phyloP scores from a whole-genome alignment of 441 rosid species.

The Aleurites moluccanus region DNA sequence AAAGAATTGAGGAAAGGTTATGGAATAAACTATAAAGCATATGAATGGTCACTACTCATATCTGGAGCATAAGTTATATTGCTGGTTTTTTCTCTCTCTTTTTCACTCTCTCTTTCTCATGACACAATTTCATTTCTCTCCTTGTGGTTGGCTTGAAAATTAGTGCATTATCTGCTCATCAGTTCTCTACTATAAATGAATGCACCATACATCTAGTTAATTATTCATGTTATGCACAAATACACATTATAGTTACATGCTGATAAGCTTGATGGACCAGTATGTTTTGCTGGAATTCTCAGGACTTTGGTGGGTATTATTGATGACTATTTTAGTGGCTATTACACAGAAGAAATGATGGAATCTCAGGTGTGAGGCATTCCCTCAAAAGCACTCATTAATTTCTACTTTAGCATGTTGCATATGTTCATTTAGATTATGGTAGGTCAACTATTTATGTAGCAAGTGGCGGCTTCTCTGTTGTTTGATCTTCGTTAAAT shows the following conservation, averaged over 20 bases:
- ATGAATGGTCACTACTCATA: conserved; percentile 7
- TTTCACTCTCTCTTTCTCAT: neutral
- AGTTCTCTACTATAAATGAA: conserved; percentile 1
- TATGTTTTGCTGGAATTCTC: conserved; percentile 29
- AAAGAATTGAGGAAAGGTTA: conserved; percentile 1
- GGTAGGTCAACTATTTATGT: conserved; percentile 3
- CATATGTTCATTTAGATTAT: conserved; percentile 10
- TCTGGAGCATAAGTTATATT: conserved; percentile 12
- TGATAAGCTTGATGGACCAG: conserved; percentile 23
- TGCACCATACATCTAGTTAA: neutral
- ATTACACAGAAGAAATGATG: conserved; percentile 96
- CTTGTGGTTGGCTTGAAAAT: neutral
- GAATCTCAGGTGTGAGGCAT: conserved; percentile 85
- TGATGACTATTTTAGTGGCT: conserved; percentile 94
- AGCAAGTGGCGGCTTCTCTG: neutral
- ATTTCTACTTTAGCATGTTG: conserved; percentile 12
- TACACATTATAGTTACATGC: conserved; percentile 10
- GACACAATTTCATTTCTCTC: neutral
- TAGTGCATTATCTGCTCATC: neutral
- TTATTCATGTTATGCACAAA: conserved; percentile 12
- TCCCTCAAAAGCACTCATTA: conserved; percentile 11
- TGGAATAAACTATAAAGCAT: neutral
- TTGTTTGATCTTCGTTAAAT: conserved; percentile 9
- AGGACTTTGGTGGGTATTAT: conserved; percentile 90
- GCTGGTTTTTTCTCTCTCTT: neutral